Evolutionary conservation across 2,329 filamentous ascomycete species (phyloP), one percentile per base, ranked within the genome.

Genomic region (Arachnomyces sp.): DNA sequence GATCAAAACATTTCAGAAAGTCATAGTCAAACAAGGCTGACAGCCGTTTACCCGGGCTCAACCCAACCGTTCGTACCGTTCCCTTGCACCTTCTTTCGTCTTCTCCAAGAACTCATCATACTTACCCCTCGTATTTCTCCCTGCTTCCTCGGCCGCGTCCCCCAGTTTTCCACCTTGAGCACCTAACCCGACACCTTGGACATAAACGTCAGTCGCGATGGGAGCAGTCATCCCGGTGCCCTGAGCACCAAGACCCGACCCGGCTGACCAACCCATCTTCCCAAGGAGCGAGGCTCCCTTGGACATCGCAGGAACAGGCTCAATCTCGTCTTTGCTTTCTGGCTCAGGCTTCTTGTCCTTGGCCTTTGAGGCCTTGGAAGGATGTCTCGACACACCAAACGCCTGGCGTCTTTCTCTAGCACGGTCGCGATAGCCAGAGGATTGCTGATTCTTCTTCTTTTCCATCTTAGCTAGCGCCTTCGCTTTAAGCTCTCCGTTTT

Each of bases 231-330:
- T 65, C 14, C 69, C 69, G 1, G 65, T 67, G 1, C 68, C 68
- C 45, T 68, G 60, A 3, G 67, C 68, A 31, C 69, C 69, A 7
- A 72, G 57, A 1, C 69, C 69, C 37, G 65, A 59, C 0, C 69
- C 69, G 3, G 60, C 65, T 2, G 61, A 63, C 64, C 69, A 72
- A 13, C 69, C 69, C 69, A 72, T 72, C 43, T 71, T 72, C 42
- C 63, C 67, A 8, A 72, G 61, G 11, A 72, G 58, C 2, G 68
- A 64, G 2, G 69, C 69, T n/a, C 69, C 69, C 51, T 72, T 72
- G 3, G 69, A 71, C 11, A 58, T 54, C 1, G 47, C 43, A 20
- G 61, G 53, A 1, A 50, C 52, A 0, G 55, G 49, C 0, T 54
- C 33, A n/a, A 54, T 49, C 5, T 54, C 54, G 28, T 59, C 53